These are phyloP conservation scores for Aureobasidium sp. DNA, from an alignment of 2,329 filamentous ascomycete species.

Conservation along the genomic window DNA sequence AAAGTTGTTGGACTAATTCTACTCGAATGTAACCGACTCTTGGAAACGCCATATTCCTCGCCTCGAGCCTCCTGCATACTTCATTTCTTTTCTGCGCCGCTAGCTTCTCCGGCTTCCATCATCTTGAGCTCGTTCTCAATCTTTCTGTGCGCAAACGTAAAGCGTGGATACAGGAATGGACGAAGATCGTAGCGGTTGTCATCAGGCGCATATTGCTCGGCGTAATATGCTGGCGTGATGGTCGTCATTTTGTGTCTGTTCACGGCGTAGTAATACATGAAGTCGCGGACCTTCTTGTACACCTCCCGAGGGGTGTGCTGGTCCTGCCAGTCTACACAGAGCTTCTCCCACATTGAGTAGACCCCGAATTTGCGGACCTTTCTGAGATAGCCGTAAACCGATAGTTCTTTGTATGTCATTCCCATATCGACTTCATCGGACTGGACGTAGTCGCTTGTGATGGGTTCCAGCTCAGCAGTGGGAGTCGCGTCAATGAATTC, in stretches of 20 bases:
- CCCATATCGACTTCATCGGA: conserved; percentile 48
- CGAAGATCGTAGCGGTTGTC: conserved; percentile 47
- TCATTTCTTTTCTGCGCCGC: not conserved
- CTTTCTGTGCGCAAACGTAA: conserved; percentile 39
- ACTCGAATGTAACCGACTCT: not conserved
- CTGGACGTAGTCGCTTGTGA: conserved; percentile 53
- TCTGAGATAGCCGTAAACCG: conserved; percentile 43
- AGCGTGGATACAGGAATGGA: conserved; percentile 46
- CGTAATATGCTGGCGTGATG: conserved; percentile 21
- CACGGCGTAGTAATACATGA: conserved; percentile 50
- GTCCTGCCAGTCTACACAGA: conserved; percentile 43
- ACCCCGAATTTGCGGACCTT: conserved; percentile 47
- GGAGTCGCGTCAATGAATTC: conserved; percentile 53
- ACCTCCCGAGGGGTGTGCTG: conserved; percentile 23
- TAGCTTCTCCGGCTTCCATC: conserved; percentile 29
- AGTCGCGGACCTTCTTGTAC: conserved; percentile 34
- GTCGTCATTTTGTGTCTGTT: conserved; percentile 59
- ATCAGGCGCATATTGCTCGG: conserved; percentile 22
- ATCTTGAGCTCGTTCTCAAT: conserved; percentile 38
- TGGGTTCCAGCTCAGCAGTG: conserved; percentile 49
- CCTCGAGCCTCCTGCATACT: not conserved
- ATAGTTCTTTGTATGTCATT: conserved; percentile 47
- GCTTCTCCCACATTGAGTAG: conserved; percentile 45
- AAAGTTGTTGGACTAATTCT: not conserved
- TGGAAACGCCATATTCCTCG: not conserved